These are phyloP conservation scores for Bruguiera sexangula DNA, from an alignment of 345 rosid species.

Conservation along the genomic window DNA sequence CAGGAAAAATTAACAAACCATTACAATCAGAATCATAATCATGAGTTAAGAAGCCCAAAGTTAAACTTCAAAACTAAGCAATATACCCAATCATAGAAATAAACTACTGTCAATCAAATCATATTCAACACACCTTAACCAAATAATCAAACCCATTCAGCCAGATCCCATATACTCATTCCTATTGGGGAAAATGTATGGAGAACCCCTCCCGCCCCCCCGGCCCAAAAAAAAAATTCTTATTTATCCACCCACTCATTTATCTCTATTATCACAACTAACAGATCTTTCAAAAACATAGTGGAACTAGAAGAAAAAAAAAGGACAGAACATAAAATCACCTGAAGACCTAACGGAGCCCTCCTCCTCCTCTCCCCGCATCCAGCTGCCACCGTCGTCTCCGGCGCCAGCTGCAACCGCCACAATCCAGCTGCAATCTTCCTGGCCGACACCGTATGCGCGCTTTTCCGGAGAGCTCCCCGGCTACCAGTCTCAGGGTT, in stretches of 20 bases:
- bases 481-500: constrained; percentile 20
- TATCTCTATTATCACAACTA: not conserved
- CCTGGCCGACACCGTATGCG: constrained; percentile 59
- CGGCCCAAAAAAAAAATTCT: not conserved
- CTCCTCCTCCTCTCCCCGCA: constrained; percentile 30
- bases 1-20: not conserved
- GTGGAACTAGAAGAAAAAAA: not conserved
- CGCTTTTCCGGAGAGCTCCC: constrained; percentile 33
- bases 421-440: constrained; percentile 87
- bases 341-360: constrained; percentile 69
- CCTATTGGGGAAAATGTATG: not conserved
- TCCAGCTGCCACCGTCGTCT: constrained; percentile 29
- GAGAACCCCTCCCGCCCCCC: not conserved
- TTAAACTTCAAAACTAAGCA: constrained; percentile 25
- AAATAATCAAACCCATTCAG: constrained; percentile 4
- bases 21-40: constrained; percentile 8
- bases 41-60: not conserved
- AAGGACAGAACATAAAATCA: constrained; percentile 12
- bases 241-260: not conserved
- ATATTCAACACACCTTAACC: constrained; percentile 18
- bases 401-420: constrained; percentile 73
- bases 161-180: not conserved
- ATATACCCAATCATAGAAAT: constrained; percentile 2
- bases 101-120: constrained; percentile 5
- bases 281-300: constrained; percentile 15